A percentile compares a stretch with the other conserved stretches of the same genome.
These are phyloP conservation scores for Hypoxylon sp. DNA, from an alignment of 2,329 filamentous ascomycete genomes.

Conservation along the genomic window DNA sequence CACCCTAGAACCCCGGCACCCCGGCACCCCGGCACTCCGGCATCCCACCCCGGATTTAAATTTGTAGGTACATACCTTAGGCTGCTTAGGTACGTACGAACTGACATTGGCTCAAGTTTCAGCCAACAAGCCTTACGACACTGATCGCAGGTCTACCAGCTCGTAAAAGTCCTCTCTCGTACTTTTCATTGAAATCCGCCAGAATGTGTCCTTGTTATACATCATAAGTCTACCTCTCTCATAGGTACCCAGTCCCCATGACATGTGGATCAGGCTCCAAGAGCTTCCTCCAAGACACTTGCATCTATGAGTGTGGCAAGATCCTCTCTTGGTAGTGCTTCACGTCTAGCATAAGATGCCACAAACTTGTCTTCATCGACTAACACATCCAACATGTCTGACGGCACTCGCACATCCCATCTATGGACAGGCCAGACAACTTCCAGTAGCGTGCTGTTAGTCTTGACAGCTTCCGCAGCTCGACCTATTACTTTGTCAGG, in stretches of 20 bases:
- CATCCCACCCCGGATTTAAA: no score
- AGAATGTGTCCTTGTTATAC: not conserved
- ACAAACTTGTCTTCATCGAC: constrained; percentile 52
- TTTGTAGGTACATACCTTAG: no score
- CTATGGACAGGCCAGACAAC: constrained; percentile 52
- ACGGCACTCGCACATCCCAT: constrained; percentile 50
- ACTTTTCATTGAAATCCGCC: not conserved
- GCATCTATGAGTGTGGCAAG: constrained; percentile 46
- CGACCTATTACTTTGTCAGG: constrained; percentile 49
- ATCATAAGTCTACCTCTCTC: not conserved
- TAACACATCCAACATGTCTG: constrained; percentile 51
- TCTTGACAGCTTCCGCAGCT: constrained; percentile 49
- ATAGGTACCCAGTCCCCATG: no score
- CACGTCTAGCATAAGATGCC: constrained; percentile 35
- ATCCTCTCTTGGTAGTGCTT: constrained; percentile 38
- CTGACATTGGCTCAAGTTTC: not conserved
- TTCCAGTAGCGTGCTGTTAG: constrained; percentile 46
- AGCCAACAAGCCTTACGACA: not conserved
- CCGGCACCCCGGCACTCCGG: not conserved
- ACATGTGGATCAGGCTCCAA: not conserved
- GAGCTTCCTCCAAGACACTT: constrained; percentile 45
- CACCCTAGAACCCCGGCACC: not conserved
- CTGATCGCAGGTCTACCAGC: no score
- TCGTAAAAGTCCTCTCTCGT: not conserved
- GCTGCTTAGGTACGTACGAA: not conserved